Evolutionary conservation across 225 moss, liverwort and hornwort species (phyloP), one percentile per base, ranked within the genome.

Genomic region (Sphagnum contortum): DNA sequence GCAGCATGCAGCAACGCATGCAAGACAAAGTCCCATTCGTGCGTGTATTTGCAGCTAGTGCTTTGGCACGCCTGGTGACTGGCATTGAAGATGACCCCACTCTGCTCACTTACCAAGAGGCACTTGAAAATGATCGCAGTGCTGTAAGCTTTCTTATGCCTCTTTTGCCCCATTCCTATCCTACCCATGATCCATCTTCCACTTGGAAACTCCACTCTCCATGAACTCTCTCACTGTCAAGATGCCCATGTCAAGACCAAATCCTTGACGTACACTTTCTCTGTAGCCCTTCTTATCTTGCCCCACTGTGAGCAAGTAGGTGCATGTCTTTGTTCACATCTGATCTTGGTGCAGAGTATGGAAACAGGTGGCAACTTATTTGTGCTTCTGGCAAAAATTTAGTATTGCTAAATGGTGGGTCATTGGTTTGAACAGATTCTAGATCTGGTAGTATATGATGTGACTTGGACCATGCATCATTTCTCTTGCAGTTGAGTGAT

Each of bases 21-120:
- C 79, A 87, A 67, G 93, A 98, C 71, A 93, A 81, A 73, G 69
- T 80, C 55, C 73, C 84, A 48, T 76, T 66, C 61, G 91, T 98
- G 64, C 84, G 98, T 55, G 86, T 86, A 58, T 89, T 83, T 66
- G 98, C 93, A 63, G 91, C 93, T 79, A 87, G 88, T 66, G 77
- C 91, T 47, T 77, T 98, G n/a, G 80, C 88, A 48, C 85, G 91
- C 44, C 83, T 98, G 69, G 81, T 89, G 46, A 44, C 47, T 0
- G 71, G 77, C 81, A 90, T 71, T 2, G 87, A 91, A 50, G 84
- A 84, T 68, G 87, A 88, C 70, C 64, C 72, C 49, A 88, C 87
- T 10, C 80, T 88, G 50, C 57, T 71, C 57, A 77, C 85, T 46
- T 98, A 89, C 76, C 86, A 87, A 51, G 76, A 78, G 66, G 75